phyloP scores from a whole-genome alignment of 2,329 filamentous ascomycete genomes.

The Diplodia corticola region DNA sequence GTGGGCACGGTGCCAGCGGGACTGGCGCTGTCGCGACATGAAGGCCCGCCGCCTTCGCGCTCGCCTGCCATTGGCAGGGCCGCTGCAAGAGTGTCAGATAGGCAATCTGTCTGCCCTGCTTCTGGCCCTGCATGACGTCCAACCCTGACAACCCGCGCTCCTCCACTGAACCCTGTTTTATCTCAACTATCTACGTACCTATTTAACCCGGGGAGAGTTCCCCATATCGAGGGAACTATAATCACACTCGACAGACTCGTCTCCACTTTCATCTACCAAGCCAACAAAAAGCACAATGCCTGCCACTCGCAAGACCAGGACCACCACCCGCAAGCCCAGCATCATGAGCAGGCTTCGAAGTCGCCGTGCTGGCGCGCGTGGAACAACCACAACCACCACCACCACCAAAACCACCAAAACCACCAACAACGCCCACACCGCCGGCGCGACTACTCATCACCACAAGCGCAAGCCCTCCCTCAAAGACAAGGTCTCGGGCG shows the following conservation, averaged over 20 bases:
- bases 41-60: background rate
- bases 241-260: constrained; percentile 19
- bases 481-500: constrained; percentile 76
- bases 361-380: constrained; percentile 32
- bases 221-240: too few species aligned
- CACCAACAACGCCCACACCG: constrained; percentile 22
- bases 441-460: constrained; percentile 47
- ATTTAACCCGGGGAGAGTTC: background rate
- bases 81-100: background rate
- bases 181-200: background rate
- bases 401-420: constrained; percentile 45
- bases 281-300: constrained; percentile 27
- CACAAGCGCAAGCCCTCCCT: constrained; percentile 68
- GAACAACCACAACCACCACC: constrained; percentile 41
- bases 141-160: background rate
- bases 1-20: background rate
- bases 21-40: background rate
- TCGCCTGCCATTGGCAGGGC: background rate
- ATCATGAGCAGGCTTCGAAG: constrained; percentile 57
- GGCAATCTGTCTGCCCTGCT: constrained; percentile 6
- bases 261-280: constrained; percentile 4
- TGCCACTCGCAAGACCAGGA: constrained; percentile 34
- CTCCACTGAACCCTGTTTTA: constrained; percentile 18
- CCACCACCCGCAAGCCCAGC: constrained; percentile 49
- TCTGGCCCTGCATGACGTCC: constrained; percentile 24